Base-by-base conservation (phyloP, 305 asterid genomes). In the Nicotiana rustica region DNA sequence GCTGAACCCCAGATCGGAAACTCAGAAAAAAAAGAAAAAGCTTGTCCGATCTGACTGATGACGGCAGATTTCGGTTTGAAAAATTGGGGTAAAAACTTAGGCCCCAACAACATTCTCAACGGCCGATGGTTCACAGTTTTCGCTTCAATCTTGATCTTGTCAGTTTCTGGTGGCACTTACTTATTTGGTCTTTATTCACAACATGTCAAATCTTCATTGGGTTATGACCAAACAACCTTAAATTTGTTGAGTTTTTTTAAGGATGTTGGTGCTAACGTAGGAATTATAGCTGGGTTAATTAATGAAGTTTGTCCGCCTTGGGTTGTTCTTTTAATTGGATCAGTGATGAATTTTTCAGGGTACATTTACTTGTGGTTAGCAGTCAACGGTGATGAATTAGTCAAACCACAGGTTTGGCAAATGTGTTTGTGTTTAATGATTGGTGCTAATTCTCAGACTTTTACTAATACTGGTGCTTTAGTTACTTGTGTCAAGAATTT, bases 131-230 rank as follows among this genome's bases (percentile, higher is more conserved):
- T 84, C 78, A 80, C 82, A 38, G 77, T 73, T 4, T 84, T 85
- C 19, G 62, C 83, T 38, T 85, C 87, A 31, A 60, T 85, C 41
- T 67, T 81, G 21, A 77, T 85, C 79, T 56, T 85, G 85, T 81
- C 87, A 6, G 84, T 76, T 36, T 84, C 87, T 6, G 87, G 87
- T 18, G 78, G 65, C 38, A 85, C 83, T 85, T 85, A 85, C 47
- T 56, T 81, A 44, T 85, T 85, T 66, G 87, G 87, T 15, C 73
- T 77, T 33, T 77, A 85, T 25, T 84, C 87, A 6, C 70, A 85
- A 76, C 52, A 85, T 19, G 80, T 85, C 9, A 85, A 85, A 80
- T 36, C 41, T 38, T 80, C 86, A 52, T 67, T 71, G 47, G 79
- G 73, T 12, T 84, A 81, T 64, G 84, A 81, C 38, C 86, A 84